Conservation (phyloP, 495 filamentous ascomycete genomes). For the Friedmanniomyces simplex region DNA sequence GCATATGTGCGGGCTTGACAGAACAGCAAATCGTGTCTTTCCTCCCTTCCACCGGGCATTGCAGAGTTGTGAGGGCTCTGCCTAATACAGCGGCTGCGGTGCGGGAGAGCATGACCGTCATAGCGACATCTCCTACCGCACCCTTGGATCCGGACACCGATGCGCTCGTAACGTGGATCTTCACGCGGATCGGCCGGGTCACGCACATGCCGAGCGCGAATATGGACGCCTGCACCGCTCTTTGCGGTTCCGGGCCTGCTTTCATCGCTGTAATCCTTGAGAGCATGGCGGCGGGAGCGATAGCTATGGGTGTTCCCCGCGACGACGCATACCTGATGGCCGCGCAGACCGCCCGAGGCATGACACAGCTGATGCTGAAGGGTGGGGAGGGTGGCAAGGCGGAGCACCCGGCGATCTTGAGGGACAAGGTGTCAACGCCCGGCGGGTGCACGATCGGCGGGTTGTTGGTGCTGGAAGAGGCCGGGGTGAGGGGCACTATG, state of each 20-base stretch:
- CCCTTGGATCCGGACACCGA: constrained; percentile 42
- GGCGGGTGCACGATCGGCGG: constrained; percentile 76
- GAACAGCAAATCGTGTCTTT: constrained; percentile 49
- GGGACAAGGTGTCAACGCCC: constrained; percentile 69
- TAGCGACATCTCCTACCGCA: constrained; percentile 45
- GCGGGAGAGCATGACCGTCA: constrained; percentile 72
- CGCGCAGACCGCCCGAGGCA: constrained; percentile 66
- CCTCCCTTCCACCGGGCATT: constrained; percentile 44
- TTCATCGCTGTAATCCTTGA: constrained; percentile 73
- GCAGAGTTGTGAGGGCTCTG: constrained; percentile 59
- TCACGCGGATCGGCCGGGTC: constrained; percentile 58
- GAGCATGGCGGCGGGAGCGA: constrained; percentile 64
- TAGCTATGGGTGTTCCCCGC: constrained; percentile 70
- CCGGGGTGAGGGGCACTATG: constrained; percentile 56
- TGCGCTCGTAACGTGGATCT: constrained; percentile 65
- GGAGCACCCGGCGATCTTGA: constrained; percentile 65
- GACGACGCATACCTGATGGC: constrained; percentile 72
- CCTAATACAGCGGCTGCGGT: constrained; percentile 67
- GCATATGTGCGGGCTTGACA: constrained; percentile 73
- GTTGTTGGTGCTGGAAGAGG: constrained; percentile 65
- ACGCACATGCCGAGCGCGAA: constrained; percentile 49
- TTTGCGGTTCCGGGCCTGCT: constrained; percentile 70
- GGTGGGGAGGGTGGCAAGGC: constrained; percentile 28
- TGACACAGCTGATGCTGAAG: constrained; percentile 55
- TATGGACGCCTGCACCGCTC: constrained; percentile 67